These are phyloP conservation scores for Fusarium pseudograminearum DNA, from an alignment of 2,329 filamentous ascomycete species.

Conservation along the genomic window DNA sequence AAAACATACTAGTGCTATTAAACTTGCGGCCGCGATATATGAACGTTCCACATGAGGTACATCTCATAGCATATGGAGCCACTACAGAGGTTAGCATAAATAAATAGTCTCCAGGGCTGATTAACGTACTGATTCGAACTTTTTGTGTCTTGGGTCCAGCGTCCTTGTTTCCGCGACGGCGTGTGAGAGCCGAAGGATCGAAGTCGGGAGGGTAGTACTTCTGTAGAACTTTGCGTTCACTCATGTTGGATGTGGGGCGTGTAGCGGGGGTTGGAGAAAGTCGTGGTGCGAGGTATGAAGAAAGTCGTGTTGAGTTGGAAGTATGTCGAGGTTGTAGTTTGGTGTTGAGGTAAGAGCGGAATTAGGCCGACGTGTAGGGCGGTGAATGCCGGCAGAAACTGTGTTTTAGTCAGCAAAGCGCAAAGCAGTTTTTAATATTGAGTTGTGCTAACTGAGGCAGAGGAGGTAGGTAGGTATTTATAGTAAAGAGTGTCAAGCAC, in stretches of 20 bases:
- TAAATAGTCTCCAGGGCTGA: background rate
- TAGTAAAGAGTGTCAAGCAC: background rate
- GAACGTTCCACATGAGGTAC: too few species aligned
- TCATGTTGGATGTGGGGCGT: conserved; percentile 67
- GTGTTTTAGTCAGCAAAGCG: background rate
- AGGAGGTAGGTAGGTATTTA: background rate
- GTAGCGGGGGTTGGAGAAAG: background rate
- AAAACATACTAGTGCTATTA: too few species aligned
- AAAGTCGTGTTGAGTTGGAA: background rate
- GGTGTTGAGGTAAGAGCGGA: conserved; percentile 1
- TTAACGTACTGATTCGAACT: conserved; percentile 66
- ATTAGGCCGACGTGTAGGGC: background rate
- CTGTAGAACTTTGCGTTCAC: conserved; percentile 83
- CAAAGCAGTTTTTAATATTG: too few species aligned
- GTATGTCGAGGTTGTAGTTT: background rate
- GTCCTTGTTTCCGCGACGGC: conserved; percentile 73
- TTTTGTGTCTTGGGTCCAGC: conserved; percentile 84
- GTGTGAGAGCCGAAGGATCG: conserved; percentile 83
- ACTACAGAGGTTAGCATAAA: background rate
- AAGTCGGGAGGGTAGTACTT: conserved; percentile 83
- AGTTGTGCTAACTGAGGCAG: too few species aligned
- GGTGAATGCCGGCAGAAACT: background rate
- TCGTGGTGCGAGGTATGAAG: background rate
- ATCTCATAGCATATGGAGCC: conserved; percentile 51
- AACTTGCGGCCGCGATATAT: too few species aligned